Evolutionary conservation across 2,329 filamentous ascomycete species (phyloP).

Genomic region (Fusarium stilboides): DNA sequence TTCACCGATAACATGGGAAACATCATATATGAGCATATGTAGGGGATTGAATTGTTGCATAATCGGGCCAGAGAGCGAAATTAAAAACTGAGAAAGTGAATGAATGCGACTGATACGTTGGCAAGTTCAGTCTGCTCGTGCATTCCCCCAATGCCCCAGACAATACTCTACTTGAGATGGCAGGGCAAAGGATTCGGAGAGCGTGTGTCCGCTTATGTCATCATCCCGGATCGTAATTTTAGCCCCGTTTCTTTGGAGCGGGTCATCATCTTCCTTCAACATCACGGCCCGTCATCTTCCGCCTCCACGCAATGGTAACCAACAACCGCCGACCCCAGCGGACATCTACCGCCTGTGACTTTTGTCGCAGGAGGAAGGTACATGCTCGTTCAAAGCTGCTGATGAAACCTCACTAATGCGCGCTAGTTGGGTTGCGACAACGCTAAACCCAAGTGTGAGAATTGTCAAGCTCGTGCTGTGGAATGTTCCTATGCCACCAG

Average conservation of each 20-base stretch:
- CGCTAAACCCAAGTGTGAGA: slow-evolving; percentile 35
- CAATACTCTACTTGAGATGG: too few relatives aligned
- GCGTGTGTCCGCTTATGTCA: slow-evolving; percentile 11
- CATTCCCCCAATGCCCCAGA: too few relatives aligned
- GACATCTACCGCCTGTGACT: slow-evolving; percentile 37
- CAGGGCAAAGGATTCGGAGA: not conserved
- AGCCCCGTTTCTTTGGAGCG: not conserved
- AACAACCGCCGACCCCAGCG: not conserved
- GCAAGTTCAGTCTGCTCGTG: too few relatives aligned
- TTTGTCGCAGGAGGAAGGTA: slow-evolving; percentile 45
- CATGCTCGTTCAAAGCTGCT: rapidly evolving
- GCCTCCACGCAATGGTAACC: not conserved
- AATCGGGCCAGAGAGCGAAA: too few relatives aligned
- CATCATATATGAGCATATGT: too few relatives aligned
- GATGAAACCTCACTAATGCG: rapidly evolving
- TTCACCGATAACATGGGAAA: too few relatives aligned
- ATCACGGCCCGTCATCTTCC: not conserved
- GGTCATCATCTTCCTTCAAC: not conserved
- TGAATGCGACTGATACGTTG: too few relatives aligned
- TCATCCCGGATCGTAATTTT: not conserved
- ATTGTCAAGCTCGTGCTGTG: slow-evolving; percentile 19
- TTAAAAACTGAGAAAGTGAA: too few relatives aligned
- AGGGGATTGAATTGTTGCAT: too few relatives aligned
- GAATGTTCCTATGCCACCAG: slow-evolving; percentile 39
- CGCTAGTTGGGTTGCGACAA: slow-evolving; percentile 43